Base-by-base conservation (phyloP, 2,329 filamentous ascomycete genomes). In the Botrytis aclada region DNA sequence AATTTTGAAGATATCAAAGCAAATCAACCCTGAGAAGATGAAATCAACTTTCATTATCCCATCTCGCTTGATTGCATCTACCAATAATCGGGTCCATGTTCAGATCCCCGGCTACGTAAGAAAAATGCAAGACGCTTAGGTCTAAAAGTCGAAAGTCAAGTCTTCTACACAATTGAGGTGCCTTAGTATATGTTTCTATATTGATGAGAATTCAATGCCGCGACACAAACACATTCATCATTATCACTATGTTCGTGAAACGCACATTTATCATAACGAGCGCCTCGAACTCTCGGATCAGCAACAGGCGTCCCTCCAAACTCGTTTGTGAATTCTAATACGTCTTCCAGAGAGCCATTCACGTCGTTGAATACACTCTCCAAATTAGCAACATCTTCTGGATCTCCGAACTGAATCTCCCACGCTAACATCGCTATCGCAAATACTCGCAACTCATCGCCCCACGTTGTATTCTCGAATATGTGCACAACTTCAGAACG, bases 31-130 rank as follows among this genome's bases (percentile, higher is more conserved):
- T 14, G 4, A 14, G 4, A n/a, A n/a, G 10, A 51, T 51, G 22
- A n/a, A 14, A 10, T 1, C 2, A 16, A 1, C 12, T 3, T 51
- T 7, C 10, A 2, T 51, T n/a, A 7, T 14, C 2, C 25, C 25
- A 51, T 14, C 25, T n/a, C 12, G 14, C 4, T 14, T n/a, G 5
- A 12, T 51, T n/a, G 4, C 12, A 51, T 51, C 47, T 4, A n/a
- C 25, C 25, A n/a, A n/a, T 14, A 14, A 25, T 7, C 25, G 20
- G 25, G 25, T n/a, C 10, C 10, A 51, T 3, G 1, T 51, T 51
- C 12, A 5, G 4, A n/a, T n/a, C 1, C 5, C n/a, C 47, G 25
- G 12, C 25, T 51, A 51, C 10, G 9, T n/a, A 5, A n/a, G 47
- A n/a, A 6, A 51, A 16, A 14, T 51, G 25, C 25, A 51, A 14